Percentiles rank a stretch among this genome's conserved stretches.
phyloP scores from a whole-genome alignment of 495 filamentous ascomycete genomes.

The Penicillium pulvis region DNA sequence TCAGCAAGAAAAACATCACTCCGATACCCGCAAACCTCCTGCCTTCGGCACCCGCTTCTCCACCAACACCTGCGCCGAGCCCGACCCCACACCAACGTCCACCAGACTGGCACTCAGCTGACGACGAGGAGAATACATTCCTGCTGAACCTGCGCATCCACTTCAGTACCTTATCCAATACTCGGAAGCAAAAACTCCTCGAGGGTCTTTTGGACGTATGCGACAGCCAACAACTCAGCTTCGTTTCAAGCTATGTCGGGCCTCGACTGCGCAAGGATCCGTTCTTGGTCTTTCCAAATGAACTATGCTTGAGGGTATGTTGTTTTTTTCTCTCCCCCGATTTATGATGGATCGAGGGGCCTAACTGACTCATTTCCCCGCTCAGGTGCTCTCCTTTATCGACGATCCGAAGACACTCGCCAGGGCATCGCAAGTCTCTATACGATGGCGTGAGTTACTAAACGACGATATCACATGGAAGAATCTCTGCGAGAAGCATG shows the following conservation, averaged over 20 bases:
- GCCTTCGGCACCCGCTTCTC: constrained; percentile 67
- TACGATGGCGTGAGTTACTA: constrained; percentile 87
- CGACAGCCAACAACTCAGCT: constrained; percentile 91
- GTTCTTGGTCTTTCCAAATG: constrained; percentile 84
- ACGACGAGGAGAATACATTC: constrained; percentile 59
- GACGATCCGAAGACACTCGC: constrained; percentile 93
- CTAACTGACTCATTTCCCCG: constrained; percentile 12
- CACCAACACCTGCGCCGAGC: constrained; percentile 69
- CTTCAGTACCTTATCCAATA: constrained; percentile 56
- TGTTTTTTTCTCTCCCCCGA: constrained; percentile 1
- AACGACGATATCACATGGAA: constrained; percentile 99
- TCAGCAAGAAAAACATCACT: constrained; percentile 52
- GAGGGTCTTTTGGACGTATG: constrained; percentile 87
- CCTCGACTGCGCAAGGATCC: constrained; percentile 95
- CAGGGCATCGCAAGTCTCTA: constrained; percentile 89
- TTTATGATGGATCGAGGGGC: background rate
- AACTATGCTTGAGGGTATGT: constrained; percentile 83
- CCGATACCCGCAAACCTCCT: constrained; percentile 60
- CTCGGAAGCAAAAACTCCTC: constrained; percentile 65
- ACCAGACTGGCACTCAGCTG: constrained; percentile 59
- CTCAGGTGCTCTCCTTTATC: constrained; percentile 85
- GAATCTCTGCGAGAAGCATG: constrained; percentile 90
- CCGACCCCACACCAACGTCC: constrained; percentile 63
- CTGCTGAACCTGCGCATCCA: constrained; percentile 55
- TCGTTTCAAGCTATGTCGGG: constrained; percentile 89